A percentile compares a stretch with the other conserved stretches of the same genome.
Evolutionary conservation across 2,329 filamentous ascomycete genomes (phyloP).

Genomic region (Colletotrichum chlorophyti): DNA sequence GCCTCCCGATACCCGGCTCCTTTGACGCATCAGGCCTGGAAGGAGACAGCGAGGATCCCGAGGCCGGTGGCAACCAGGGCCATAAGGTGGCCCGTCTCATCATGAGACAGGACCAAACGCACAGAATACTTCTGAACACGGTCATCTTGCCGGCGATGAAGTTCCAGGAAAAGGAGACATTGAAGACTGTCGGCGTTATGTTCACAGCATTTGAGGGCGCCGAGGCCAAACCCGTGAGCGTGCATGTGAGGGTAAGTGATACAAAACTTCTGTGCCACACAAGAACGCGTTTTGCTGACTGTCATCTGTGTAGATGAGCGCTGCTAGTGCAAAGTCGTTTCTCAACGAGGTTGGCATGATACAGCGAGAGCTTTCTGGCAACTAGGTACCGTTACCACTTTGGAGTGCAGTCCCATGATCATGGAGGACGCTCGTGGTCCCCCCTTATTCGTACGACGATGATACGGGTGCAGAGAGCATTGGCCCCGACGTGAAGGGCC

Average conservation of each 20-base stretch:
- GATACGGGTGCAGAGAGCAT: slow-evolving; percentile 1
- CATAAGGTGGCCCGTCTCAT: slow-evolving; percentile 73
- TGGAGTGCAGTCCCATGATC: not conserved
- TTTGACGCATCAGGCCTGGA: slow-evolving; percentile 63
- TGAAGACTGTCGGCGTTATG: slow-evolving; percentile 73
- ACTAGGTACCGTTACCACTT: slow-evolving; percentile 32
- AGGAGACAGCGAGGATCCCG: slow-evolving; percentile 42
- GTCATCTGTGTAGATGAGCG: slow-evolving; percentile 53
- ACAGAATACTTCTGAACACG: slow-evolving; percentile 86
- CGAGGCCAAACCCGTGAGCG: slow-evolving; percentile 60
- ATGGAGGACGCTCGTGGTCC: not conserved
- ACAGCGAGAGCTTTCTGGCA: slow-evolving; percentile 56
- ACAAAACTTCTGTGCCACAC: not conserved
- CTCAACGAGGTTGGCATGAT: slow-evolving; percentile 56
- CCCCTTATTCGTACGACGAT: not conserved
- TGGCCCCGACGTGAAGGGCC: not conserved
- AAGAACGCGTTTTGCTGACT: slow-evolving; percentile 8
- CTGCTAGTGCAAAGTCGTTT: slow-evolving; percentile 59
- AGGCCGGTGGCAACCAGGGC: slow-evolving; percentile 29
- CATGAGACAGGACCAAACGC: slow-evolving; percentile 89
- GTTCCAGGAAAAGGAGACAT: slow-evolving; percentile 77
- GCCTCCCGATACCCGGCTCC: slow-evolving; percentile 54
- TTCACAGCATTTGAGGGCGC: slow-evolving; percentile 69
- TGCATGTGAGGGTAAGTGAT: slow-evolving; percentile 65
- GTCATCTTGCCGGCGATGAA: slow-evolving; percentile 79